Evolutionary conservation across 2,329 filamentous ascomycete genomes (phyloP), one percentile per base, ranked within the genome.

Genomic region (Aphanoascus verrucosus): DNA sequence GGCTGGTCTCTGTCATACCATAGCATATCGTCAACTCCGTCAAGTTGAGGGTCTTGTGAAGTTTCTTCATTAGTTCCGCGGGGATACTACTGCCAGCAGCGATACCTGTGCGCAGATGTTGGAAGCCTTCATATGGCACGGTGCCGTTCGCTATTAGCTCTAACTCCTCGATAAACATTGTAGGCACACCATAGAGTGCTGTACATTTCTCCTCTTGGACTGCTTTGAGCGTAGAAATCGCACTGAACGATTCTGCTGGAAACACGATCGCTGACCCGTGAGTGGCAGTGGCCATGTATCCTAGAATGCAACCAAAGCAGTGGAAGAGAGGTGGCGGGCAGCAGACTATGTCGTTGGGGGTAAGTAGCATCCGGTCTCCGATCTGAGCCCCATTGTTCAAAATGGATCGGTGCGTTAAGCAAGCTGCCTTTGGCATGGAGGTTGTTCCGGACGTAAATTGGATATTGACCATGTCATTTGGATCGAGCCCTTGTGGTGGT

Each of bases 361-460:
- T 84, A 11, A 98, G 77, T 0, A 85, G 80, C 90, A 97, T 95
- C 42, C 90, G 79, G 61, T 84, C 74, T 0, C 86, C 93, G 60
- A 97, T 94, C 53, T 89, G 81, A 28, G 79, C 77, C 32, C 90
- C 93, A 65, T 97, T 97, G 71, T 97, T 98, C 57, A 98, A 76
- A 58, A 97, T 91, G n/a, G 79, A 84, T 2, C 77, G 78, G 70
- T 97, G 91, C 0, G 81, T 84, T 32, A 98, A 78, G 73, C 89
- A 94, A 1, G 91, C 91, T 0, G 93, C 93, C 71, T 97, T 97
- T 19, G 90, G 91, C 63, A 80, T 76, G 0, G 86, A 87, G 0
- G 93, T 97, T 0, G 93, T 97, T n/a, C 91, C 93, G 0, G 85
- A 91, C 0, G 93, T 98, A 72, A 97, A 97, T 68, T 97, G 91